A percentile compares a stretch with the other conserved stretches of the same genome.
Evolutionary conservation across 1,284 basidiomycete species (phyloP).

Genomic region (Fomes fomentarius): DNA sequence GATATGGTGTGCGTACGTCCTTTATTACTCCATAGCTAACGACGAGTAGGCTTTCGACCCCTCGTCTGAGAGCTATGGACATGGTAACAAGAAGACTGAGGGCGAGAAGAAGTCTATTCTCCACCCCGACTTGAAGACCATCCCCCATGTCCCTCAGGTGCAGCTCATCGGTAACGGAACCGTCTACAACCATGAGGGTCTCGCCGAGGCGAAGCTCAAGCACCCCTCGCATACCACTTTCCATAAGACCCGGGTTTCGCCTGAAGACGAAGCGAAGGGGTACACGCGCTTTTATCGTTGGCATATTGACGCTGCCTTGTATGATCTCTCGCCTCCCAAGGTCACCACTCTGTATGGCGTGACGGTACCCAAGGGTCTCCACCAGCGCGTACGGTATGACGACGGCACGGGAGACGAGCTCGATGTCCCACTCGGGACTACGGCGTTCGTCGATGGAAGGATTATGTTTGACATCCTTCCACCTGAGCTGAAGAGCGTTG

Average conservation of each 20-base stretch:
- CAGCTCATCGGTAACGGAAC: constrained; percentile 84
- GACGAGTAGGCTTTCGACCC: constrained; percentile 70
- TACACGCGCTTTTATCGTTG: constrained; percentile 88
- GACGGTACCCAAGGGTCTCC: constrained; percentile 68
- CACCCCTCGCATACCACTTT: constrained; percentile 90
- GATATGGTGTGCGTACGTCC: too few species aligned
- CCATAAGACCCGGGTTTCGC: constrained; percentile 81
- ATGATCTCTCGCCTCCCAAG: constrained; percentile 84
- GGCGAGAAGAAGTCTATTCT: constrained; percentile 75
- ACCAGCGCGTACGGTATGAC: constrained; percentile 81
- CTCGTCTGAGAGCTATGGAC: constrained; percentile 72
- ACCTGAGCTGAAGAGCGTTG: constrained; percentile 76
- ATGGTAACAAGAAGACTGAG: constrained; percentile 84
- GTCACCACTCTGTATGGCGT: constrained; percentile 90
- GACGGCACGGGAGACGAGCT: constrained; percentile 88
- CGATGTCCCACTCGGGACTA: constrained; percentile 83
- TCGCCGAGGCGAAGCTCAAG: constrained; percentile 69
- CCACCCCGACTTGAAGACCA: constrained; percentile 86
- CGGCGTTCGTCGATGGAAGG: constrained; percentile 80
- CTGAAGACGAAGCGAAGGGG: constrained; percentile 77
- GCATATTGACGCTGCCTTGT: constrained; percentile 95
- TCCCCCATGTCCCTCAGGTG: constrained; percentile 83
- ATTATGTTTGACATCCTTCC: constrained; percentile 88
- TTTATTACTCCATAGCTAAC: neutral
- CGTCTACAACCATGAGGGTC: constrained; percentile 78